Base-by-base conservation (phyloP, 805 yeast genomes). In the Starmera caribaea region DNA sequence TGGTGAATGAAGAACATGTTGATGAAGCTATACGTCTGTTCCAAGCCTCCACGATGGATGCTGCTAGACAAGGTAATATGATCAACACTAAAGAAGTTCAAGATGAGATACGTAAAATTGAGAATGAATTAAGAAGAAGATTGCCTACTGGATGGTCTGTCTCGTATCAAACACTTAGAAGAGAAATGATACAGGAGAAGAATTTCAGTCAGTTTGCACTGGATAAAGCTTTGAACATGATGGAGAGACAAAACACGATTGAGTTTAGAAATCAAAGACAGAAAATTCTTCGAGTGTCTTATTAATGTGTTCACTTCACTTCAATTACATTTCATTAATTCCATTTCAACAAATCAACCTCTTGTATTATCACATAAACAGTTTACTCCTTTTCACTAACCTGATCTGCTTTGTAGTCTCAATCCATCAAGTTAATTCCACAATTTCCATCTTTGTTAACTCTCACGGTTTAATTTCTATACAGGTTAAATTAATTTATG, bases 121-220 rank as follows among this genome's bases (percentile, higher is more conserved):
- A 89, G 55, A 78, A 74, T 37, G 95, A 87, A 58, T 71, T 92
- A 49, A 79, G 87, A 59, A 79, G 92, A 61, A 77, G 97, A 59
- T 70, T 92, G 47, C 97, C 97, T 13, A 81, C 92, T 46, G 98
- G 98, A 16, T 92, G 96, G 89, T 83, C 95, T 30, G 88, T 97
- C 0, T 79, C 90, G 14, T 85, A 86, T 58, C 76, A 74, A 47
- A 87, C 95, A 4, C 69, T 92, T 41, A 73, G 85, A 51, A 75
- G 81, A 43, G 96, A 90, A 62, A 83, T 89, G 58, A 85, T 83
- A 15, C 80, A 73, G 28, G 71, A 74, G 32, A 76, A 77, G 38
- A 70, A 71, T 41, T 80, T 73, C 49, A 68, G 80, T 27, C 76
- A 76, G 38, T 74, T 75, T 38, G 90, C 95, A 0, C 66, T 90